Percentiles rank a stretch among this genome's conserved stretches.
phyloP scores from a whole-genome alignment of 768 basidiomycete genomes.

The Serendipita vermifera region DNA sequence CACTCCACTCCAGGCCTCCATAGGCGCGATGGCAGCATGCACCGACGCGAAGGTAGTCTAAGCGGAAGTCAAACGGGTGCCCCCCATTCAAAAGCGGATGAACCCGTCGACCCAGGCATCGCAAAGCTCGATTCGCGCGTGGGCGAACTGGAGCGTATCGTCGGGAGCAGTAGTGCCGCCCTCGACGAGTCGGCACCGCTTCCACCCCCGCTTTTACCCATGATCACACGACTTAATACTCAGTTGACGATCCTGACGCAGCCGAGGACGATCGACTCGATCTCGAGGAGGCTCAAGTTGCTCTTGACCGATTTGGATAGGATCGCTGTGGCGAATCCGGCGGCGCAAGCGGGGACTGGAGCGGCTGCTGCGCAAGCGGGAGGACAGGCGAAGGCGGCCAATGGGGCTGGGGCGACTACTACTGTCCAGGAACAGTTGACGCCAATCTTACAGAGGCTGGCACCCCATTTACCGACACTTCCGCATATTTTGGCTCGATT shows the following conservation, averaged over 20 bases:
- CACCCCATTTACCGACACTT: slow-evolving; percentile 30
- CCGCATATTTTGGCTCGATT: slow-evolving; percentile 81
- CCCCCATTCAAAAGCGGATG: not conserved
- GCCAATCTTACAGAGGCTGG: slow-evolving; percentile 27
- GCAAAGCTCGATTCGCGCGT: slow-evolving; percentile 75
- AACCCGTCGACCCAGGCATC: slow-evolving; percentile 34
- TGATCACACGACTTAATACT: slow-evolving; percentile 67
- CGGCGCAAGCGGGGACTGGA: slow-evolving; percentile 28
- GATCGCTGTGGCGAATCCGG: slow-evolving; percentile 28
- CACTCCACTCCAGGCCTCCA: not conserved
- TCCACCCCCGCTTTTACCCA: slow-evolving; percentile 68
- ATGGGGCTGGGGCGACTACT: too few relatives aligned
- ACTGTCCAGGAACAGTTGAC: slow-evolving; percentile 37
- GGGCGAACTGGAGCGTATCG: slow-evolving; percentile 63
- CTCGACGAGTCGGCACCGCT: slow-evolving; percentile 73
- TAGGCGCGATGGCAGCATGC: slow-evolving; percentile 13
- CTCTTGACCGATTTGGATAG: slow-evolving; percentile 88
- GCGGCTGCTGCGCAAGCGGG: too few relatives aligned
- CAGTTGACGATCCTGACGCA: slow-evolving; percentile 84
- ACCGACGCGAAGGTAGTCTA: slow-evolving; percentile 9
- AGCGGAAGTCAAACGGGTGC: not conserved
- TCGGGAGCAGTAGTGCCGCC: slow-evolving; percentile 69
- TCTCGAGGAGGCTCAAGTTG: slow-evolving; percentile 85
- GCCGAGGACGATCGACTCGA: slow-evolving; percentile 90
- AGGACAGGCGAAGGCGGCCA: slow-evolving; percentile 24